These are phyloP conservation scores for Fraxinus albicans DNA, from an alignment of 305 asterid genomes.

Conservation along the genomic window DNA sequence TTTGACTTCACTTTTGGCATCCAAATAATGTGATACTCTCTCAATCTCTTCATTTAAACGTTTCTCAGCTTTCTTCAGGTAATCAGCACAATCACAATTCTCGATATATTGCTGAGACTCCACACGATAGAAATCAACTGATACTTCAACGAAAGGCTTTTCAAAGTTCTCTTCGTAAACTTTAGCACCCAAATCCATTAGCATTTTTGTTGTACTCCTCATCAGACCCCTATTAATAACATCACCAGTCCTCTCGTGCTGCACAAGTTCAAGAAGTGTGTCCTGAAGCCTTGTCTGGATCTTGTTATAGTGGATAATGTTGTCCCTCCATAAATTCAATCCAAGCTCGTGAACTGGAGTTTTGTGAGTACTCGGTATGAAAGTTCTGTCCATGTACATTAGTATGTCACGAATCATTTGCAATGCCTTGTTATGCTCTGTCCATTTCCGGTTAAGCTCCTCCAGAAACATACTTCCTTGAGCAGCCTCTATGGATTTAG, in stretches of 20 bases:
- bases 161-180: constrained; percentile 52
- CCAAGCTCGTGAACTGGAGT: constrained; percentile 61
- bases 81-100: constrained; percentile 52
- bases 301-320: constrained; percentile 39
- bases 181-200: constrained; percentile 47
- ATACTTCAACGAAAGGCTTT: constrained; percentile 47
- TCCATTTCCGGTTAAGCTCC: constrained; percentile 54
- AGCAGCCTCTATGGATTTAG: constrained; percentile 50
- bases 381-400: constrained; percentile 64
- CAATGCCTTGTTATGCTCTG: constrained; percentile 56
- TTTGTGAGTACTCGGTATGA: constrained; percentile 45
- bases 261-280: constrained; percentile 47
- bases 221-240: constrained; percentile 36
- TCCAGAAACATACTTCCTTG: constrained; percentile 52
- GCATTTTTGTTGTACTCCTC: constrained; percentile 50
- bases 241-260: constrained; percentile 35
- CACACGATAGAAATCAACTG: constrained; percentile 47
- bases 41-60: constrained; percentile 57
- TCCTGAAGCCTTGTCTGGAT: constrained; percentile 41
- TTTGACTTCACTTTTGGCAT: constrained; percentile 46
- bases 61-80: constrained; percentile 48
- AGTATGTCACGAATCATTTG: constrained; percentile 59
- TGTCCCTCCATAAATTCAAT: constrained; percentile 56
- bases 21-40: constrained; percentile 46
- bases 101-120: constrained; percentile 54